phyloP scores from a whole-genome alignment of 257 asterid genomes.

The Dorcoceras hygrometricum region DNA sequence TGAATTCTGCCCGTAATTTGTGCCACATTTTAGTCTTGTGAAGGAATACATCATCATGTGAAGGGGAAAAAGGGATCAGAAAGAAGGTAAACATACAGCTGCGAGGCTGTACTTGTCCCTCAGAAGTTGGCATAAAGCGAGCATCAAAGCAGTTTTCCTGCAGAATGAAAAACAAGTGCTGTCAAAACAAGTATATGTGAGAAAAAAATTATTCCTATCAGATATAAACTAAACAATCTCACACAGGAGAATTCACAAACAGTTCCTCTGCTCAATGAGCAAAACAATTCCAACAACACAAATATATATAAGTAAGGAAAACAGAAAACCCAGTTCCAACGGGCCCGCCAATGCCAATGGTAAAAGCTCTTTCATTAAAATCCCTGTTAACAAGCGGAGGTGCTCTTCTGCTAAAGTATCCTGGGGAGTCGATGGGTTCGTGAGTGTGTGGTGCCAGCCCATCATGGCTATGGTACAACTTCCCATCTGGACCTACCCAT shows the following conservation, averaged over 20 bases:
- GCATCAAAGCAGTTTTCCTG: constrained; percentile 93
- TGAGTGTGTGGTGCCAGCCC: constrained; percentile 95
- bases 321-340: constrained; percentile 82
- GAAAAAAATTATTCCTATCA: background rate
- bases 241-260: background rate
- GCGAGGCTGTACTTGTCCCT: constrained; percentile 94
- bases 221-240: background rate
- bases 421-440: constrained; percentile 86
- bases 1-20: background rate
- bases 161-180: constrained; percentile 18
- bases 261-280: background rate
- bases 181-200: background rate
- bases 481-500: constrained; percentile 83
- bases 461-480: constrained; percentile 92
- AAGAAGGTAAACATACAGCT: constrained; percentile 53
- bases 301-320: background rate
- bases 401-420: constrained; percentile 88
- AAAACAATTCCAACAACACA: background rate
- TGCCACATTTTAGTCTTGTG: background rate
- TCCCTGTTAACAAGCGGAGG: constrained; percentile 66
- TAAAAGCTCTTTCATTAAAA: constrained; percentile 83
- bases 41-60: background rate
- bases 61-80: background rate
- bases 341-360: constrained; percentile 98
- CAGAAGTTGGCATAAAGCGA: constrained; percentile 67